Base-by-base conservation (phyloP, 352 stramenopile species). In the Stramenopiles sp. region DNA sequence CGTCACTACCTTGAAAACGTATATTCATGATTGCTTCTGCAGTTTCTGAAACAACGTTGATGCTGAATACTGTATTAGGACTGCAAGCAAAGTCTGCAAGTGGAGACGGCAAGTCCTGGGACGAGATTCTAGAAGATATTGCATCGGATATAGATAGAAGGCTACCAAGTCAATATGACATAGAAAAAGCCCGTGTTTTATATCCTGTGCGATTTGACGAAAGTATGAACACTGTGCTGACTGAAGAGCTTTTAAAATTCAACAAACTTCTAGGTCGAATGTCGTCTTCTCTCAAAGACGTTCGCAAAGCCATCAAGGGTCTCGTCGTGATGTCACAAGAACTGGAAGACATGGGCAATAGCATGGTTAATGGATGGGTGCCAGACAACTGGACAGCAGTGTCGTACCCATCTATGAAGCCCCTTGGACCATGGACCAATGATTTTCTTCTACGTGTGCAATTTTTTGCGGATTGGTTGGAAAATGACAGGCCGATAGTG, bases 291-390 rank as follows among this genome's bases (percentile, higher is more conserved):
- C 84, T 97, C 0, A 85, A 83, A 7, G 92, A 97, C 84, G 90
- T 97, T 76, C 91, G 96, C 82, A 92, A 92, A 30, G 93, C 93
- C 7, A 87, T 97, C 29, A 94, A 95, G 80, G 93, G 93, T 0
- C 88, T 97, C 7, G 92, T 97, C 29, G 91, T 97, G 55, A 94
- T 97, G 84, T 95, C 90, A 7, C 87, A 88, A 0, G 92, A 97
- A 85, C 86, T 97, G 0, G 92, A 97, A 83, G 89, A 90, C 29
- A 96, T 97, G 92, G 92, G 91, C 80, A 95, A 95, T 81, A 90
- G 90, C 67, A 95, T 97, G 90, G 91, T 96, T 30, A 93, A 94
- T 32, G 92, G 92, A 4, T 90, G 94, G 80, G 92, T 97, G 30
- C 92, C 92, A 0, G 78, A 84, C 0, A 85, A 93, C 7, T 97